phyloP scores from a whole-genome alignment of 108 stramenopile species.

The Mayamaea pseudoterrestris region DNA sequence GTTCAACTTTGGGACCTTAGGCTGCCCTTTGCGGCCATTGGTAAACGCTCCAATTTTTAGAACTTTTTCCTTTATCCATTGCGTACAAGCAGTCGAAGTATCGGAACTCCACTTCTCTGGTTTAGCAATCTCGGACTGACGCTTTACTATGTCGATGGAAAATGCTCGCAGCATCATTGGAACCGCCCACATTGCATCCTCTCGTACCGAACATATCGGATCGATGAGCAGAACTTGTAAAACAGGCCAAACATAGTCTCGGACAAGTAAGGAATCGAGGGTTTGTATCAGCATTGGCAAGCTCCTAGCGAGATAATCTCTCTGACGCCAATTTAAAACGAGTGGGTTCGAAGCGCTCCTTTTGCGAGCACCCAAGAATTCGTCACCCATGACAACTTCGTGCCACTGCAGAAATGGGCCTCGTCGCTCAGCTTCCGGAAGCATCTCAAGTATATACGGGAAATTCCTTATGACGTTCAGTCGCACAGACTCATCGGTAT shows the following conservation, averaged over 20 bases:
- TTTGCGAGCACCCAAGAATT: constrained; percentile 54
- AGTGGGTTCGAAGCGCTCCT: constrained; percentile 67
- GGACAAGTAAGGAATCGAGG: constrained; percentile 34
- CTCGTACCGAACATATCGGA: constrained; percentile 60
- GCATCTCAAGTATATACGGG: constrained; percentile 52
- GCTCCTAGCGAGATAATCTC: constrained; percentile 78
- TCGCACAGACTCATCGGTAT: constrained; percentile 90
- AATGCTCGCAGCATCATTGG: constrained; percentile 50
- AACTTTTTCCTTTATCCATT: constrained; percentile 61
- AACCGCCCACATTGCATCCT: constrained; percentile 71
- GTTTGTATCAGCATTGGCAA: constrained; percentile 68
- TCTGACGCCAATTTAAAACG: constrained; percentile 89
- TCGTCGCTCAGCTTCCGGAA: constrained; percentile 42
- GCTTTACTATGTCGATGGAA: too few species aligned
- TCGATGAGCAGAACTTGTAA: constrained; percentile 61
- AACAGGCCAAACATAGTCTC: constrained; percentile 63
- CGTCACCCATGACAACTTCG: constrained; percentile 64
- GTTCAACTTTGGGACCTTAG: constrained; percentile 8
- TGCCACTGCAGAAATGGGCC: constrained; percentile 58
- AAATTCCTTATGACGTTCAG: constrained; percentile 79
- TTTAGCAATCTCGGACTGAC: too few species aligned
- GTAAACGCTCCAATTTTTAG: constrained; percentile 18
- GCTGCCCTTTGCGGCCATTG: constrained; percentile 11
- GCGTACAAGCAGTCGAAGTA: constrained; percentile 19
- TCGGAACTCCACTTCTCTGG: too few species aligned